These are phyloP conservation scores for Quercus lobata DNA, from an alignment of 331 rosid genomes.

Conservation along the genomic window DNA sequence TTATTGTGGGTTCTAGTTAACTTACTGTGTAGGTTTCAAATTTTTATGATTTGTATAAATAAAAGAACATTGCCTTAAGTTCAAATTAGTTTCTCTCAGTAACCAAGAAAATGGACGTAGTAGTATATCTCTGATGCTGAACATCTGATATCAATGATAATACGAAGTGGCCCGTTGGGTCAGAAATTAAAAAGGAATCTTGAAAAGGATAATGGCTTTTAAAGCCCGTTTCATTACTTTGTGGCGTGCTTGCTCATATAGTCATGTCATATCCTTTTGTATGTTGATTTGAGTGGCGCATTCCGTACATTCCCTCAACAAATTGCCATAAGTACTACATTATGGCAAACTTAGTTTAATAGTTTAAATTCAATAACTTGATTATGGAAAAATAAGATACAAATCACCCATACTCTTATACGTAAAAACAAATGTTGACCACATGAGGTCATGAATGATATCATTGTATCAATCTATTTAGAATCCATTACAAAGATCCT, in stretches of 20 bases:
- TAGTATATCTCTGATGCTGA: too few relatives aligned
- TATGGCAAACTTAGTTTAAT: neutral
- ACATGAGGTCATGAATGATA: neutral
- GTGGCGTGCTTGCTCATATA: neutral
- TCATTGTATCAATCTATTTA: neutral
- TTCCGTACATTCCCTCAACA: neutral
- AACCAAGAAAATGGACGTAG: too few relatives aligned
- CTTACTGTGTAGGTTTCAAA: too few relatives aligned
- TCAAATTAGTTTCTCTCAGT: too few relatives aligned
- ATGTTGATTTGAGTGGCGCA: neutral
- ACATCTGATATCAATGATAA: neutral
- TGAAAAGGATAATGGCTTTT: neutral
- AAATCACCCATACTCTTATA: too few relatives aligned
- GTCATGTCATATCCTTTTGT: neutral
- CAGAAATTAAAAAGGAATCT: too few relatives aligned
- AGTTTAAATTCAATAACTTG: neutral
- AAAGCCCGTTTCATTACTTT: neutral
- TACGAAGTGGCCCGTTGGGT: neutral
- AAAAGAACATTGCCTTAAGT: too few relatives aligned
- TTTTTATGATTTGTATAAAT: too few relatives aligned
- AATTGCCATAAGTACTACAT: neutral
- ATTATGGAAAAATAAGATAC: neutral
- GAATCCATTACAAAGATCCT: too few relatives aligned
- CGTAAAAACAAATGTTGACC: neutral
- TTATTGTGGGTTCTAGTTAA: too few relatives aligned